Base-by-base conservation (phyloP, 2,329 filamentous ascomycete species). In the Apiospora sp. region DNA sequence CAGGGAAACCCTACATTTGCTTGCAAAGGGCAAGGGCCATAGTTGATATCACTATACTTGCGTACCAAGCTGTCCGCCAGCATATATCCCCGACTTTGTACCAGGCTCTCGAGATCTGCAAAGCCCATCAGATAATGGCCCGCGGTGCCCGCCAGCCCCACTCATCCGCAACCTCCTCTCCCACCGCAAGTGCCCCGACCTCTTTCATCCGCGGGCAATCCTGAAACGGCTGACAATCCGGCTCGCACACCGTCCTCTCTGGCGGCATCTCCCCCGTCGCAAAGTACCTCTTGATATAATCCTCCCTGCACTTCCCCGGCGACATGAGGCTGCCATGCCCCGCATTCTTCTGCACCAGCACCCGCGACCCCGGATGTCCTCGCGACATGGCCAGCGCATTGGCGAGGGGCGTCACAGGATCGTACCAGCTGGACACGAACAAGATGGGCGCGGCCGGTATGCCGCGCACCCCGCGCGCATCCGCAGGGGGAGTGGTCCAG, bases 381-480 rank as follows among this genome's bases (percentile, higher is more conserved):
- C 13, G 16, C 12, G 77, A 70, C 77, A 78, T 76, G 58, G 72
- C 74, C 24, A 71, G 43, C 3, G 84, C 79, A 78, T 85, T 82
- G 72, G 81, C 69, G 49, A 84, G 74, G 6, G 86, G 86, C 37
- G 86, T 87, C 14, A 86, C 83, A 16, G 86, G 86, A 71, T 87
- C 86, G 8, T 83, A 80, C 7, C 79, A 74, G 71, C 83, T 84
- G 14, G 82, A 80, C 4, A 87, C 74, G 76, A 86, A 86, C 41
- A 88, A 76, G 37, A 87, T 73, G 4, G 86, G 86, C 4, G 83
- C 83, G 0, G 78, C 77, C 0, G 86, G 86, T 51, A 75, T 79
- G 10, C 78, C 82, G 16, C 74, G 73, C 1, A 81, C 74, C 72
- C 77, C n/a, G 24, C 43, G 44, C 12, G 81, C 68, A 22, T 79